Conservation (phyloP, 768 basidiomycete genomes). For the Panaeolus cyanescens region DNA sequence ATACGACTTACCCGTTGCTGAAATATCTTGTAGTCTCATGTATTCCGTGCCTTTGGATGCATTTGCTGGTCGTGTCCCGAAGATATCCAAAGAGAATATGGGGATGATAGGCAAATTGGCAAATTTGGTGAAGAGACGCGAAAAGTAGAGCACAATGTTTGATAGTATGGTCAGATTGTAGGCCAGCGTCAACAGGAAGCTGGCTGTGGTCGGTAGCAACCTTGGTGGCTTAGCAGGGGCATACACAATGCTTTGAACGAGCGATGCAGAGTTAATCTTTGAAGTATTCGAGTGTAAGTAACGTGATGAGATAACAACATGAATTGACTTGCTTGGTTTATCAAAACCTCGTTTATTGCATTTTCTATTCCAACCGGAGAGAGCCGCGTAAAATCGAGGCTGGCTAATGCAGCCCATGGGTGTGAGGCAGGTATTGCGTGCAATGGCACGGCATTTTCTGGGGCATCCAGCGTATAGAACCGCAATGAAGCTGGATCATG, state of each 20-base stretch:
- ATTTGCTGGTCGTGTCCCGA: neutral
- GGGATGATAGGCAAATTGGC: conserved; percentile 19
- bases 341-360: conserved; percentile 35
- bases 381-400: conserved; percentile 39
- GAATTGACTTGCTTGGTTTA: conserved; percentile 40
- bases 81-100: conserved; percentile 7
- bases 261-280: neutral
- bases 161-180: conserved; percentile 18
- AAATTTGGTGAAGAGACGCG: conserved; percentile 19
- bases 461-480: conserved; percentile 57
- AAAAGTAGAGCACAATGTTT: conserved; percentile 15
- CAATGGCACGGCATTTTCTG: conserved; percentile 9
- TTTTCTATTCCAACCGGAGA: conserved; percentile 12
- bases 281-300: neutral
- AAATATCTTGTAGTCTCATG: conserved; percentile 41
- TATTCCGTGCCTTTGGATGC: neutral
- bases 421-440: neutral
- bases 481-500: conserved; percentile 63
- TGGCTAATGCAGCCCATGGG: conserved; percentile 28
- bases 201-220: conserved; percentile 25
- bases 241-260: conserved; percentile 42
- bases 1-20: conserved; percentile 35
- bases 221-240: conserved; percentile 17
- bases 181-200: conserved; percentile 25
- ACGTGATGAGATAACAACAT: neutral